A percentile compares a stretch with the other conserved stretches of the same genome.
These are phyloP conservation scores for Arxiozyma slooffiae DNA, from an alignment of 1,139 yeast genomes.

Conservation along the genomic window DNA sequence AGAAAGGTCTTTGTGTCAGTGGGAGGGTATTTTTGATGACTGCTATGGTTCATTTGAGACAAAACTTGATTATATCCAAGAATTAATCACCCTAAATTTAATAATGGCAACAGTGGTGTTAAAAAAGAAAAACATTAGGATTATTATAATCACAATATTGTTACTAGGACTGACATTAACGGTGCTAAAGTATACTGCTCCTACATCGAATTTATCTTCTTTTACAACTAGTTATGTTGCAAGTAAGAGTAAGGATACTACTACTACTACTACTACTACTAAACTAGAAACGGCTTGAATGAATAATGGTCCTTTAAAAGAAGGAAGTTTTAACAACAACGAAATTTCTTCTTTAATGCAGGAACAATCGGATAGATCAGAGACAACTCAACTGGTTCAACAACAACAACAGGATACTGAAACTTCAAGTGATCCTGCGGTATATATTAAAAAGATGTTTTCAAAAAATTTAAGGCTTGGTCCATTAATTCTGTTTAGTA, in stretches of 20 bases:
- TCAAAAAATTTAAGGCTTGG: slow-evolving; percentile 47
- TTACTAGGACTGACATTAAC: slow-evolving; percentile 21
- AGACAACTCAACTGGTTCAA: too few relatives aligned
- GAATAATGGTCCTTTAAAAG: not conserved
- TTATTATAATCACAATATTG: slow-evolving; percentile 20
- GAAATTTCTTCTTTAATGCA: not conserved
- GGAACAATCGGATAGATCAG: not conserved
- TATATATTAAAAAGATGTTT: slow-evolving; percentile 49
- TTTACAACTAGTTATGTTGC: too few relatives aligned
- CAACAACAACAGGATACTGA: not conserved
- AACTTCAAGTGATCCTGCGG: not conserved
- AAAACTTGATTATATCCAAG: too few relatives aligned
- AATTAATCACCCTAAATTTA: too few relatives aligned
- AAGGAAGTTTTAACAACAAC: not conserved
- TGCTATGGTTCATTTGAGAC: too few relatives aligned
- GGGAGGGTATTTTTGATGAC: too few relatives aligned
- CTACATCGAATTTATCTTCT: too few relatives aligned
- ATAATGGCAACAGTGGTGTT: slow-evolving; percentile 5
- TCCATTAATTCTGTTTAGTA: slow-evolving; percentile 67
- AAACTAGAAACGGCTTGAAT: not conserved
- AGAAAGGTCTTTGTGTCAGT: too few relatives aligned
- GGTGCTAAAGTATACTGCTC: slow-evolving; percentile 15
- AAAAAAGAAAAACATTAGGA: slow-evolving; percentile 24
- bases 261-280: too few relatives aligned
- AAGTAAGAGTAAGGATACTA: too few relatives aligned